A percentile compares a stretch with the other conserved stretches of the same genome.
Evolutionary conservation across 148 eudicot species (phyloP).

Genomic region (Suaeda aralocaspica): DNA sequence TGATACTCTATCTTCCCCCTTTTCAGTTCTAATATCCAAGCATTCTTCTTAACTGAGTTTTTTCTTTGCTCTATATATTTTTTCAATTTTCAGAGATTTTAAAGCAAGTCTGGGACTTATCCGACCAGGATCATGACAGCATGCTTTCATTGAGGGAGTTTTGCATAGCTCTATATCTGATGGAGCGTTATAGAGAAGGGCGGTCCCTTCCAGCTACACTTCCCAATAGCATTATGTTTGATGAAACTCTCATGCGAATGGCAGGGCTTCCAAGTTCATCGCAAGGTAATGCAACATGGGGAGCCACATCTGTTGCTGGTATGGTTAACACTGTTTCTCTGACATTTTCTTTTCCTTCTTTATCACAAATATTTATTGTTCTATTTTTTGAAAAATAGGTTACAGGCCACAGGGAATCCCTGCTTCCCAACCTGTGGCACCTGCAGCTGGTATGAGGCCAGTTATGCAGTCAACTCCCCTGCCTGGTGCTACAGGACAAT

Average conservation of each 20-base stretch:
- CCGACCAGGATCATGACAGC: conserved; percentile 97
- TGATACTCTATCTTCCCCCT: not conserved
- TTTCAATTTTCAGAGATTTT: conserved; percentile 56
- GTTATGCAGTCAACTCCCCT: conserved; percentile 42
- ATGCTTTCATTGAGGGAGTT: conserved; percentile 98
- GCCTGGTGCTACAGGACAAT: conserved; percentile 41
- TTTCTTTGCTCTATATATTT: conserved; percentile 11
- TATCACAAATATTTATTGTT: conserved; percentile 6
- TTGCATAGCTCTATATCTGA: conserved; percentile 83
- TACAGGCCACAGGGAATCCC: conserved; percentile 65
- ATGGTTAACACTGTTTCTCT: conserved; percentile 13
- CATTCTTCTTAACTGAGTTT: too few species aligned
- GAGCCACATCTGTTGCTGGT: conserved; percentile 51
- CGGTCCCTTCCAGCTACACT: conserved; percentile 75
- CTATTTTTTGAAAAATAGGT: conserved; percentile 36
- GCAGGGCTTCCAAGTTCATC: conserved; percentile 68
- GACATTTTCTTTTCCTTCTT: not conserved
- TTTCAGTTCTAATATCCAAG: not conserved
- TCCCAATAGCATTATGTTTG: conserved; percentile 75
- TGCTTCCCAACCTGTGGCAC: conserved; percentile 41
- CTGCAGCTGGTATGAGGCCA: conserved; percentile 62
- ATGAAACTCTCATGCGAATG: conserved; percentile 77
- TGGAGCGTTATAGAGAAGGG: conserved; percentile 97
- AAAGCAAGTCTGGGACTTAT: conserved; percentile 97
- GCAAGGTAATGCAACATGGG: conserved; percentile 63